These are phyloP conservation scores for Eucalyptus grandis DNA, from an alignment of 345 rosid species.

Conservation along the genomic window DNA sequence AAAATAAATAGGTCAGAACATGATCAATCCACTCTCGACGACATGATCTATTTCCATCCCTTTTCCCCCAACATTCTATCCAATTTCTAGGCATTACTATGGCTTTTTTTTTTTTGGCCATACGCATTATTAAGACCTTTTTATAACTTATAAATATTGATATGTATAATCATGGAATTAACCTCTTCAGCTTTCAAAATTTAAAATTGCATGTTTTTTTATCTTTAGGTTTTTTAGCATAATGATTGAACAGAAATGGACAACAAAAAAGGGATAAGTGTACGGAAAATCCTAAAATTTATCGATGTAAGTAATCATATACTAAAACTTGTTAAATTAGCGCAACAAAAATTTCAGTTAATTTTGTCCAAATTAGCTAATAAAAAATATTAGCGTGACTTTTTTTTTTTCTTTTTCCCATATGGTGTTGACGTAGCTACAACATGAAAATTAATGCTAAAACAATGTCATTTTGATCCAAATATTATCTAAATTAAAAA, in stretches of 20 bases:
- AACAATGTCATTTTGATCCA: too few species aligned
- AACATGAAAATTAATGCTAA: neutral
- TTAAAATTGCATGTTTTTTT: neutral
- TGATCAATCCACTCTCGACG: neutral
- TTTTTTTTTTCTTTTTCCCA: too few species aligned
- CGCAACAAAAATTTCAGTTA: too few species aligned
- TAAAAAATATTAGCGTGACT: fast-evolving
- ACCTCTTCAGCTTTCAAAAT: neutral
- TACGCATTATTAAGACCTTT: neutral
- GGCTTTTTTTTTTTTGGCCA: neutral
- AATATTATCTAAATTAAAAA: too few species aligned
- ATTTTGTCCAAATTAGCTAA: too few species aligned
- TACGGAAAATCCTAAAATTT: too few species aligned
- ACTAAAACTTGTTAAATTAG: too few species aligned
- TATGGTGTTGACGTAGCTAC: neutral
- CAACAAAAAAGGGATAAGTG: neutral
- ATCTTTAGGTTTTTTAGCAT: neutral
- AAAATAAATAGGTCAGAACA: neutral
- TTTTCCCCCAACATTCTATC: neutral
- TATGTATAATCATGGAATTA: neutral
- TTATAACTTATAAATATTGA: neutral
- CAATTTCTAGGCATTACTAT: neutral
- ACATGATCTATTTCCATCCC: neutral
- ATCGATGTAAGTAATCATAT: fast-evolving
- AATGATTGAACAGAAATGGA: neutral